phyloP scores from a whole-genome alignment of 345 rosid species.

The Eucalyptus dawsonii region DNA sequence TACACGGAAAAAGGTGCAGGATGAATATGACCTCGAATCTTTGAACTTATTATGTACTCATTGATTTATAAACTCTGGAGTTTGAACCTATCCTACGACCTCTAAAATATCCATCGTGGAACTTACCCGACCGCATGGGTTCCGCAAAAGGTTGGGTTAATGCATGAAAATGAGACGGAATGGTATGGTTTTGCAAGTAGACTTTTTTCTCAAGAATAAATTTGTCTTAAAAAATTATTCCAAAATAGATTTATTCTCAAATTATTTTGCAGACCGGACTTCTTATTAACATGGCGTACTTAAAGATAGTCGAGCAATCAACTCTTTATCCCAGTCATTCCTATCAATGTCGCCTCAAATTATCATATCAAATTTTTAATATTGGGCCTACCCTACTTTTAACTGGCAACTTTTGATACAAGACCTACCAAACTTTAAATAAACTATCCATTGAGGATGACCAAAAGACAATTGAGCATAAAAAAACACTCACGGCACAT shows the following conservation, averaged over 20 bases:
- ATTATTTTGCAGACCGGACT: background rate
- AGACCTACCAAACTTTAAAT: background rate
- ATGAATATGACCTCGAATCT: background rate
- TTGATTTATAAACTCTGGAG: background rate
- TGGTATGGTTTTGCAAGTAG: background rate
- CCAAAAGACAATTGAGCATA: background rate
- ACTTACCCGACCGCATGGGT: rapidly evolving
- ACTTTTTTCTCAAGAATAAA: background rate
- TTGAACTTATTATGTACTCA: background rate
- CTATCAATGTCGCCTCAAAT: background rate
- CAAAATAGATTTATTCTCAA: background rate
- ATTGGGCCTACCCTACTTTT: background rate
- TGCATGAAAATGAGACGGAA: background rate
- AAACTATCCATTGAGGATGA: background rate
- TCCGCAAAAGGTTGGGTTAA: background rate
- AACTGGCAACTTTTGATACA: background rate
- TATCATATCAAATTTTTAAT: background rate
- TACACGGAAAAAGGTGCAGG: background rate
- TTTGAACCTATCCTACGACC: rapidly evolving
- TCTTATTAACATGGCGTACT: background rate
- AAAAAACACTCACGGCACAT: rapidly evolving
- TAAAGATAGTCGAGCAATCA: background rate
- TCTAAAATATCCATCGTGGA: background rate
- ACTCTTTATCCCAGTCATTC: background rate
- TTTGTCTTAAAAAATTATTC: background rate